These are phyloP conservation scores for Medicago lupulina DNA, from an alignment of 306 rosid species.

Conservation along the genomic window DNA sequence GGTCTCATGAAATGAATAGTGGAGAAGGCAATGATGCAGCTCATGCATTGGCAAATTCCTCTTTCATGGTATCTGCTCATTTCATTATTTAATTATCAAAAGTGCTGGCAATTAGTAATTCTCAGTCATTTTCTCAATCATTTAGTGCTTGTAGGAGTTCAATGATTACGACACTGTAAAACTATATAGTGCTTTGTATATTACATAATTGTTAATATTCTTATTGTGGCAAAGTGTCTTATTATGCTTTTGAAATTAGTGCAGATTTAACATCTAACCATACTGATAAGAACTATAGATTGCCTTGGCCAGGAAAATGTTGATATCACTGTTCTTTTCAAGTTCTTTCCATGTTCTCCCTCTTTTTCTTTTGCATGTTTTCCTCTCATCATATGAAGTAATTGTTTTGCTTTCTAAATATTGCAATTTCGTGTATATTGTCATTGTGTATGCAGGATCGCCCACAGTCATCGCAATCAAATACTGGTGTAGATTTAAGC, in stretches of 20 bases:
- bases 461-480: slow-evolving; percentile 59
- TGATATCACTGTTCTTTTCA: slow-evolving; percentile 16
- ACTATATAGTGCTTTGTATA: slow-evolving; percentile 3
- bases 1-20: slow-evolving; percentile 50
- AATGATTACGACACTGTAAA: not conserved
- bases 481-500: slow-evolving; percentile 53
- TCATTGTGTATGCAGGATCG: slow-evolving; percentile 58
- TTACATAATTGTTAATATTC: slow-evolving; percentile 4
- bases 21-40: slow-evolving; percentile 62
- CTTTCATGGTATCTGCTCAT: slow-evolving; percentile 56
- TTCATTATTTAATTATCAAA: slow-evolving; percentile 26
- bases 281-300: not conserved
- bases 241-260: slow-evolving; percentile 6
- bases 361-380: slow-evolving; percentile 3
- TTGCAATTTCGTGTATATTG: not conserved
- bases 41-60: slow-evolving; percentile 54
- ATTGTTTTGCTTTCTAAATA: slow-evolving; percentile 22
- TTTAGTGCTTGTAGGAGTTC: slow-evolving; percentile 25
- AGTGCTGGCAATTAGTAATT: slow-evolving; percentile 13
- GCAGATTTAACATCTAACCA: not conserved
- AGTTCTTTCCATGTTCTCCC: not conserved
- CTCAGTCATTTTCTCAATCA: slow-evolving; percentile 17
- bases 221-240: not conserved
- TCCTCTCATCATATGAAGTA: slow-evolving; percentile 18
- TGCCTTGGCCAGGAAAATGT: slow-evolving; percentile 17